These are phyloP conservation scores for Casuarina equisetifolia DNA, from an alignment of 306 rosid genomes.

Conservation along the genomic window DNA sequence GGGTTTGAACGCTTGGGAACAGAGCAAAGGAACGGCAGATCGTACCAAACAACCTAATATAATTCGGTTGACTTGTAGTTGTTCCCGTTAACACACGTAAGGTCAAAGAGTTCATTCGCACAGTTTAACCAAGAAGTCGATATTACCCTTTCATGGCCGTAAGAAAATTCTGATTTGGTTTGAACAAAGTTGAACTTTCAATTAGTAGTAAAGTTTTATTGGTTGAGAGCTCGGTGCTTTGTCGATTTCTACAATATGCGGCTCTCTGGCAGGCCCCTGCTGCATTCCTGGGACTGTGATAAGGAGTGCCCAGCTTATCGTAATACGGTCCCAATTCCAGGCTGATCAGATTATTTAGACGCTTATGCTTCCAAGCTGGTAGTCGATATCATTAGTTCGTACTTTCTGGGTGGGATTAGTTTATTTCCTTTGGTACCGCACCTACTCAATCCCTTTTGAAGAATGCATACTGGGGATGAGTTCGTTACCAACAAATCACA, in stretches of 20 bases:
- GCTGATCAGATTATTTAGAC: no score
- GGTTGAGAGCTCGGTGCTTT: no score
- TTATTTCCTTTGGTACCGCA: neutral
- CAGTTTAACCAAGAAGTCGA: neutral
- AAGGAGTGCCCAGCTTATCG: no score
- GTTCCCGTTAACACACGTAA: neutral
- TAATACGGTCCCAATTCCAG: no score
- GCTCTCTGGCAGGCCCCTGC: no score
- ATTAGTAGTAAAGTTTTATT: neutral
- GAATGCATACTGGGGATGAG: no score
- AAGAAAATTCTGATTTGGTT: neutral
- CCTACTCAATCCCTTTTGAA: no score
- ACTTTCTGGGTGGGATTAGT: neutral
- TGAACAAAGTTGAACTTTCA: neutral
- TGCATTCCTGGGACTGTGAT: no score
- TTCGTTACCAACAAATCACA: no score
- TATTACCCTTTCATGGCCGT: neutral
- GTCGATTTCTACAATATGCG: no score
- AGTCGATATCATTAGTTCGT: neutral
- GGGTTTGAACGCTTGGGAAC: constrained; percentile 6
- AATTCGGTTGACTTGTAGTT: constrained; percentile 44
- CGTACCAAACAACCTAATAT: constrained; percentile 45
- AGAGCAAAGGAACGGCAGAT: constrained; percentile 34
- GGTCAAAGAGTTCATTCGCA: constrained; percentile 4
- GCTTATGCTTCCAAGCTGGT: neutral